Evolutionary conservation across 2,329 filamentous ascomycete genomes (phyloP), one percentile per base, ranked within the genome.

Genomic region (Neonectria punicea): DNA sequence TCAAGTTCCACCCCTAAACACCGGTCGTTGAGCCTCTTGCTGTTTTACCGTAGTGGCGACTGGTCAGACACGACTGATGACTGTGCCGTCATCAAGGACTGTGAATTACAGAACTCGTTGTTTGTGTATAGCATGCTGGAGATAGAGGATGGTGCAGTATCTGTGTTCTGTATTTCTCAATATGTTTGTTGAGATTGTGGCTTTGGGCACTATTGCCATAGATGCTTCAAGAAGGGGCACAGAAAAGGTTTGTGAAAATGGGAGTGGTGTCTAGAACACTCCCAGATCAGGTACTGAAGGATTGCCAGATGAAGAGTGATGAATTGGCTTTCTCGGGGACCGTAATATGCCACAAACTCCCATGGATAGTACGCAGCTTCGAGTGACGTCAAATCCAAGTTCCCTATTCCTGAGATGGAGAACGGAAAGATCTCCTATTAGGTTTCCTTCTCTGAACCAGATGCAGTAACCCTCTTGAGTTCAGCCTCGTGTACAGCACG

Each of bases 341-440:
- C 39, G 10, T 13, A 1, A 20, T 14, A 11, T 9, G 11, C 2
- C 3, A 49, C 18, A 30, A n/a, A 60, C 57, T 49, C 53, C 41
- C 58, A 54, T n/a, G 58, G 49, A 18, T 16, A 61, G 32, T 54
- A 61, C 18, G 54, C n/a, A 13, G 10, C 3, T 41, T 55, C 49
- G 18, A 61, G 43, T 3, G 39, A 54, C 5, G 22, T 30, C 18
- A 61, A 25, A 10, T 14, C 34, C 9, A 41, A 41, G 18, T 32
- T 20, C 13, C 49, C 11, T 50, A 61, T 61, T 20, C 28, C 58
- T 30, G 58, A 50, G 4, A 61, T 61, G 10, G 55, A 30, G 8
- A 54, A 30, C 25, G 54, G 58, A 18, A 61, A 61, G 1, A 61
- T 20, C 20, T 18, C 49, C 58, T 50, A 61, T 50, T 50, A 61